These are phyloP conservation scores for Plasmodium knowlesi DNA, from an alignment of 169 alveolate genomes.

Conservation along the genomic window DNA sequence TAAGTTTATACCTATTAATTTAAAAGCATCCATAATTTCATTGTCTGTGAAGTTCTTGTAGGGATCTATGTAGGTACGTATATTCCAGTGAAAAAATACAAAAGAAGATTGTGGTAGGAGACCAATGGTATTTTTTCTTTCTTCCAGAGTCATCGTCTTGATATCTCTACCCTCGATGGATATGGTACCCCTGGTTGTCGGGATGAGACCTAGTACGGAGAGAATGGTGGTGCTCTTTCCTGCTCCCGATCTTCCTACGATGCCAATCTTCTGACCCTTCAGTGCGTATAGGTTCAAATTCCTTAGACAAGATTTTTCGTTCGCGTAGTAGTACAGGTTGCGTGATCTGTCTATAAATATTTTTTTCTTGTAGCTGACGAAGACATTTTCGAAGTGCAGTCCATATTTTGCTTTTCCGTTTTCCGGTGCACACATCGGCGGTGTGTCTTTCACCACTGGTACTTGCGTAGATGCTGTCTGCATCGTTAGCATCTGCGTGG, in stretches of 20 bases:
- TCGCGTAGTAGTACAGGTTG: constrained; percentile 39
- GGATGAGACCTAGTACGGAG: constrained; percentile 77
- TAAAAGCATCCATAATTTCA: constrained; percentile 74
- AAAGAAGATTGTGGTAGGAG: constrained; percentile 81
- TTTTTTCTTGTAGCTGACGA: constrained; percentile 60
- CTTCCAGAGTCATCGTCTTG: constrained; percentile 9
- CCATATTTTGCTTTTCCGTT: constrained; percentile 16
- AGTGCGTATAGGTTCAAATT: constrained; percentile 79
- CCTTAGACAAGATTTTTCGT: constrained; percentile 72
- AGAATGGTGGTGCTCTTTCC: constrained; percentile 79
- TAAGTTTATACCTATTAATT: constrained; percentile 55
- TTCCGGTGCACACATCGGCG: not conserved
- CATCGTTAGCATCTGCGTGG: too few relatives aligned
- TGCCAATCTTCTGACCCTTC: constrained; percentile 80
- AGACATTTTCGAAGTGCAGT: constrained; percentile 53
- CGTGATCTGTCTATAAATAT: constrained; percentile 12
- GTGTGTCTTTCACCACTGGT: too few relatives aligned
- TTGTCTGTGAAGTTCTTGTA: constrained; percentile 74
- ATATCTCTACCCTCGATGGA: constrained; percentile 75
- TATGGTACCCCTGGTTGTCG: constrained; percentile 75
- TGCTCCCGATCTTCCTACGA: constrained; percentile 81
- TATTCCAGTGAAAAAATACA: constrained; percentile 77
- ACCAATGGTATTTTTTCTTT: constrained; percentile 74
- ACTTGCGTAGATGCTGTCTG: too few relatives aligned
- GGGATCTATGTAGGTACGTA: constrained; percentile 79